A percentile compares a stretch with the other conserved stretches of the same genome.
phyloP scores from a whole-genome alignment of 177 flowering plant genomes.

The Vitis hybrid region DNA sequence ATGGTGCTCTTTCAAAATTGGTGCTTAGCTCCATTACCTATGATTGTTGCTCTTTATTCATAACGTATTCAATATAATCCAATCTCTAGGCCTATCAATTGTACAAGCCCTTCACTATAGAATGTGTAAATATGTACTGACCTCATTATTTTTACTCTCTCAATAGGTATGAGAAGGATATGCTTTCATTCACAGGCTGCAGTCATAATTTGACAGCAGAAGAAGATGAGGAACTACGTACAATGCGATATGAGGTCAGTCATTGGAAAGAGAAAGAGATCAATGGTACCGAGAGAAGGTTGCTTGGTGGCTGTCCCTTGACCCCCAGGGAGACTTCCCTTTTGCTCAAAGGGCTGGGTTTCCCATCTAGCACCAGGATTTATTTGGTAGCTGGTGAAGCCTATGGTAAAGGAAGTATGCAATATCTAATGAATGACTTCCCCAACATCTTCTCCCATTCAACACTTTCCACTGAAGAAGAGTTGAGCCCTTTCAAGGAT shows the following conservation, averaged over 20 bases:
- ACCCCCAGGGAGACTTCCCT: constrained; percentile 94
- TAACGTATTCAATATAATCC: too few species aligned
- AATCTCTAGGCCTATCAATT: too few species aligned
- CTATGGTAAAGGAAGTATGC: constrained; percentile 88
- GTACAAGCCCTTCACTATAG: neutral
- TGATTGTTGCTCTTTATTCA: too few species aligned
- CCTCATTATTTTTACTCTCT: constrained; percentile 1
- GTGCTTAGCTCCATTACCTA: too few species aligned
- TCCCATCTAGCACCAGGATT: constrained; percentile 70
- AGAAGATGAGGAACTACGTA: constrained; percentile 80
- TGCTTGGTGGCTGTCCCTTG: constrained; percentile 90
- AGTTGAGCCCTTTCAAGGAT: constrained; percentile 73
- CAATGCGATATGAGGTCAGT: constrained; percentile 80
- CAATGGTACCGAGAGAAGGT: constrained; percentile 83
- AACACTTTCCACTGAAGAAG: constrained; percentile 73
- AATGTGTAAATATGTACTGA: neutral
- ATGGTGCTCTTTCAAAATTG: too few species aligned
- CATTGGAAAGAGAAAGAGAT: constrained; percentile 99
- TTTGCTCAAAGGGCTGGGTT: constrained; percentile 79
- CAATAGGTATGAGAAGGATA: constrained; percentile 93
- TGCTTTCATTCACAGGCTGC: constrained; percentile 98
- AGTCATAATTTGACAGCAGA: constrained; percentile 78
- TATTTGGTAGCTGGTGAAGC: constrained; percentile 98
- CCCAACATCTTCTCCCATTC: constrained; percentile 88
- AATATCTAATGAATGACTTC: constrained; percentile 60